Percentiles rank a stretch among this genome's conserved stretches.
These are phyloP conservation scores for Paraleonurus japonicus DNA, from an alignment of 257 asterid genomes.

Conservation along the genomic window DNA sequence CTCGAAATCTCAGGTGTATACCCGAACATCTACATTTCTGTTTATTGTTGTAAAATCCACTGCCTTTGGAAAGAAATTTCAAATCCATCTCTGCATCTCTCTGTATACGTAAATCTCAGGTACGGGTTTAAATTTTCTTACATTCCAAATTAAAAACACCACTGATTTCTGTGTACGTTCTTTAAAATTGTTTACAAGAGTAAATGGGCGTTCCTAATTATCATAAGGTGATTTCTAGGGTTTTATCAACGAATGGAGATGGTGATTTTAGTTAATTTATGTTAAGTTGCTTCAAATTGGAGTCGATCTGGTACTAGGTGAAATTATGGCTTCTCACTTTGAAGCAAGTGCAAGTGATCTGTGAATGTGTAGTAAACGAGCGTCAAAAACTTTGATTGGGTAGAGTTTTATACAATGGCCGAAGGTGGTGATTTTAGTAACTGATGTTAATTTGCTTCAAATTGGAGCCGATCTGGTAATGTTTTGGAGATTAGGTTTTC, in stretches of 20 bases:
- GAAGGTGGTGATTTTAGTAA: background rate
- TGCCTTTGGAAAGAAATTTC: conserved; percentile 3
- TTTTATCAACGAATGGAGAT: background rate
- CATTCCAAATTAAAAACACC: background rate
- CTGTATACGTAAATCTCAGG: background rate
- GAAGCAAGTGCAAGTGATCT: background rate
- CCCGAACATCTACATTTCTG: background rate
- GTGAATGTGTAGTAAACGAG: background rate
- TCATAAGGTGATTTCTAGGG: background rate
- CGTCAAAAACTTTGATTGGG: background rate
- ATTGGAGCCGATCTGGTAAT: background rate
- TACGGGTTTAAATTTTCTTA: background rate
- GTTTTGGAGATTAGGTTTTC: background rate
- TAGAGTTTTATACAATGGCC: background rate
- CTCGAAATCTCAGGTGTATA: conserved; percentile 10
- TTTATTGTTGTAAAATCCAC: conserved; percentile 7
- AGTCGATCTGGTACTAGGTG: background rate
- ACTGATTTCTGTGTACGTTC: background rate
- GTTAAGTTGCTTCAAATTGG: background rate
- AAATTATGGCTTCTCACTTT: background rate
- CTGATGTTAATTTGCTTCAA: background rate
- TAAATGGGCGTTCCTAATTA: background rate
- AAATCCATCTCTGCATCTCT: background rate
- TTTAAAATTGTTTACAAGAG: background rate
- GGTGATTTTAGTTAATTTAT: background rate